phyloP scores from a whole-genome alignment of 768 basidiomycete species.

The Podaxis rugospora region DNA sequence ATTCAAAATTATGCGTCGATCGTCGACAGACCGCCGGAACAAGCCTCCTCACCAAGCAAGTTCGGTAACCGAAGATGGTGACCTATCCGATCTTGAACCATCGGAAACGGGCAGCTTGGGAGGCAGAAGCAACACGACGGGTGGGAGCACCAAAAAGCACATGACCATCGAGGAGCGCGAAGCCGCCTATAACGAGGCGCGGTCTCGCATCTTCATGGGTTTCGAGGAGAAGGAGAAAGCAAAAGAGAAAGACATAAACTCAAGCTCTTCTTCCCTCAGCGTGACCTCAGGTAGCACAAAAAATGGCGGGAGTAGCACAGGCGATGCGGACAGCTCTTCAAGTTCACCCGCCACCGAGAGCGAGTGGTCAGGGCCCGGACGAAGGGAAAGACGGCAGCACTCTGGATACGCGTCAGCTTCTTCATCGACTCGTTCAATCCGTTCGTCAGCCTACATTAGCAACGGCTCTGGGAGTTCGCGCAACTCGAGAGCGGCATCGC shows the following conservation, averaged over 20 bases:
- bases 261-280: constrained; percentile 73
- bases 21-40: constrained; percentile 45
- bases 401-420: constrained; percentile 42
- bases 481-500: constrained; percentile 70
- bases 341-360: constrained; percentile 78
- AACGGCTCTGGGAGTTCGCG: constrained; percentile 61
- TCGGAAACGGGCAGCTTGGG: constrained; percentile 78
- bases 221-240: constrained; percentile 73
- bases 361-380: constrained; percentile 69
- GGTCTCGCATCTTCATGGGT: constrained; percentile 81
- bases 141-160: constrained; percentile 59
- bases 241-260: constrained; percentile 69
- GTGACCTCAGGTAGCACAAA: constrained; percentile 58
- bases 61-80: constrained; percentile 71
- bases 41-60: constrained; percentile 67
- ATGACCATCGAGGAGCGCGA: constrained; percentile 84
- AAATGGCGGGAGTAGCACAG: constrained; percentile 43
- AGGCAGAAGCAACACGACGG: constrained; percentile 60
- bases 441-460: constrained; percentile 45
- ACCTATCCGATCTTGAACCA: constrained; percentile 74
- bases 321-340: constrained; percentile 63
- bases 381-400: constrained; percentile 45
- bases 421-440: constrained; percentile 58
- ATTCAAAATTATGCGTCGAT: constrained; percentile 85
- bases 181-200: constrained; percentile 85